Evolutionary conservation across 495 filamentous ascomycete genomes (phyloP), one percentile per base, ranked within the genome.

Genomic region (Beverwykella pulmonaria): DNA sequence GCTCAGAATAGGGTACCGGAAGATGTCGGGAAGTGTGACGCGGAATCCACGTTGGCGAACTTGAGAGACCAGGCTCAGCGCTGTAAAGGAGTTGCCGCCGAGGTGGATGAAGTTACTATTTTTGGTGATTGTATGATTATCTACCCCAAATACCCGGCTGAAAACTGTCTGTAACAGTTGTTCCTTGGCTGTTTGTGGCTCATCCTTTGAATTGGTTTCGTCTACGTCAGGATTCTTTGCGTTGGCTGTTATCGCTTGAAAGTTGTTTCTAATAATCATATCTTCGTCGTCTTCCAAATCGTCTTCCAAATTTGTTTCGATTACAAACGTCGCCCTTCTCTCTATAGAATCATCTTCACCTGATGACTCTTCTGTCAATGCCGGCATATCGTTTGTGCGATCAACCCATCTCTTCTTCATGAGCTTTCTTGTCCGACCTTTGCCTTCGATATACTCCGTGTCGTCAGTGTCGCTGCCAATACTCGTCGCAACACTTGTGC

Each of bases 391-490:
- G 15, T 44, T n/a, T 4, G 39, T 14, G 39, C 9, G 9, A 7
- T 4, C 5, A 14, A n/a, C 39, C 39, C 39, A 44, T 10, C 5
- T 3, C 39, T 10, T 44, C 39, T 44, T 44, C 15, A 2, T 14
- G 9, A 9, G 8, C 15, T 44, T 44, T 14, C 15, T 44, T 2
- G 39, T 3, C 6, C 39, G 6, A 44, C 6, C 17, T 44, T 10
- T 34, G 32, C 12, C 9, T n/a, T 44, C 39, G 17, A 14, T 44
- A n/a, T 44, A 44, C 39, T 59, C 56, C 10, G 56, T 59, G 29
- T 59, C 56, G 27, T 59, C 53, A 2, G 53, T 57, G 14, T 57
- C 53, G 30, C 34, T 57, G 8, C 30, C 34, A 29, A 59, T 27
- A 15, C 41, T 26, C 19, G 36, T 59, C 1, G 19, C 23, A 3